These are phyloP conservation scores for Pythium vanterpoolii DNA, from an alignment of 352 stramenopile genomes.

Conservation along the genomic window DNA sequence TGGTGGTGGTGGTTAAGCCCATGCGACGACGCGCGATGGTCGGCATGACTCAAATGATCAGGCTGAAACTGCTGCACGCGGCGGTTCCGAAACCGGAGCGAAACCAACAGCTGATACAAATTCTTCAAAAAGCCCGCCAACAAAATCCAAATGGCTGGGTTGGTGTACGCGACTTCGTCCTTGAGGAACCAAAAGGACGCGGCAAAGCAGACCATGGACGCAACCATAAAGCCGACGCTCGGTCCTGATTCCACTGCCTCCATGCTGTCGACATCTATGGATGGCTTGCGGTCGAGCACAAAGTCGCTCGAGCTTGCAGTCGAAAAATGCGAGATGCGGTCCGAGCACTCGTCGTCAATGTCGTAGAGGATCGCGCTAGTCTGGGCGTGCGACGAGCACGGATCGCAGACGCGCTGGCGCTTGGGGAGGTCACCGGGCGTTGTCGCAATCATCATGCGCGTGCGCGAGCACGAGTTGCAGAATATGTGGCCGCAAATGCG, in stretches of 20 bases:
- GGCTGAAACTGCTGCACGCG: constrained; percentile 7
- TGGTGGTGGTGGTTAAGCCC: neutral
- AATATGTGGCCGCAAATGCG: constrained; percentile 82
- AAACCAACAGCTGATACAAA: constrained; percentile 47
- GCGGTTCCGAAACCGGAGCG: constrained; percentile 29
- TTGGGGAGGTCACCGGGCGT: constrained; percentile 58
- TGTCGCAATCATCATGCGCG: constrained; percentile 73
- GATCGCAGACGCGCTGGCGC: constrained; percentile 75
- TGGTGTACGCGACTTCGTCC: constrained; percentile 66
- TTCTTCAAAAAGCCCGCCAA: constrained; percentile 71
- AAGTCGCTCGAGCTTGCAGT: constrained; percentile 35
- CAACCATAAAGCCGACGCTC: constrained; percentile 53
- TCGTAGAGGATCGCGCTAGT: constrained; percentile 67
- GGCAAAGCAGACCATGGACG: constrained; percentile 55
- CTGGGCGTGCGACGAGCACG: constrained; percentile 55
- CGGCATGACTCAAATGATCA: too few species aligned
- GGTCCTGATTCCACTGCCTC: constrained; percentile 15
- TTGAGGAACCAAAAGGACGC: constrained; percentile 80
- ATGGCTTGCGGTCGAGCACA: constrained; percentile 20
- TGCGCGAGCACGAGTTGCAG: constrained; percentile 76
- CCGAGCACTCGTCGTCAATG: constrained; percentile 29
- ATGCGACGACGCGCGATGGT: constrained; percentile 20
- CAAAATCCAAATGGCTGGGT: constrained; percentile 77
- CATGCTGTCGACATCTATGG: constrained; percentile 14
- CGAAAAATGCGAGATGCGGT: constrained; percentile 30